Evolutionary conservation across 176 grass and related monocot species (phyloP).

Genomic region (Cenchrus fungigraminus): DNA sequence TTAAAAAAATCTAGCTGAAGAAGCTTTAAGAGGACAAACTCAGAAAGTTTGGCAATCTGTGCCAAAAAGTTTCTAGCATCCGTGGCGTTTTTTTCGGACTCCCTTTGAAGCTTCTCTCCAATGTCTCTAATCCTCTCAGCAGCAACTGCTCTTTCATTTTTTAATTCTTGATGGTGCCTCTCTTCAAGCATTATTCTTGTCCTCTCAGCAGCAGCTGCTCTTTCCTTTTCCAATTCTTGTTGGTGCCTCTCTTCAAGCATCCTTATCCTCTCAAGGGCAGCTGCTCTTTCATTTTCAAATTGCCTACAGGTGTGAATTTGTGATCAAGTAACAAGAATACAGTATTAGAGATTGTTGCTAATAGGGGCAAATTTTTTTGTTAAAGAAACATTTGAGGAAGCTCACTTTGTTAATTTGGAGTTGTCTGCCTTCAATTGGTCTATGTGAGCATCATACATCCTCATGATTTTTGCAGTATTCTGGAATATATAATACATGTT

Average conservation of each 20-base stretch:
- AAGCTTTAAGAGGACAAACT: not conserved
- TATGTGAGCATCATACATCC: not conserved
- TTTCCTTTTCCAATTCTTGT: not conserved
- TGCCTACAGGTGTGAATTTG: not conserved
- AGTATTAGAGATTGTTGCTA: not conserved
- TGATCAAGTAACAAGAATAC: not conserved
- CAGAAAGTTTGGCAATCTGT: not conserved
- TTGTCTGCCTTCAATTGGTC: not conserved
- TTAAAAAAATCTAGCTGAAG: not conserved
- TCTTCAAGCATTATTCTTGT: not conserved
- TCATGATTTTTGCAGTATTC: not conserved
- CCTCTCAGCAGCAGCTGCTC: not conserved
- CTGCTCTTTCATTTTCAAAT: not conserved
- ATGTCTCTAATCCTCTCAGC: not conserved
- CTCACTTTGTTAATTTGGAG: not conserved
- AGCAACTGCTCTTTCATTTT: slow-evolving; percentile 3
- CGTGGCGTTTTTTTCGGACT: not conserved
- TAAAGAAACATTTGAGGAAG: not conserved
- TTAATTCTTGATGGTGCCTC: too few relatives aligned
- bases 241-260: not conserved
- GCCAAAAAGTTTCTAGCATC: not conserved
- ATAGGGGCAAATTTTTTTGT: not conserved
- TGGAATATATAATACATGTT: not conserved
- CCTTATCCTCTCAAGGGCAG: not conserved
- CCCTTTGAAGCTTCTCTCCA: not conserved